Base-by-base conservation (phyloP, 345 rosid species). In the Aquilaria yunnanensis region DNA sequence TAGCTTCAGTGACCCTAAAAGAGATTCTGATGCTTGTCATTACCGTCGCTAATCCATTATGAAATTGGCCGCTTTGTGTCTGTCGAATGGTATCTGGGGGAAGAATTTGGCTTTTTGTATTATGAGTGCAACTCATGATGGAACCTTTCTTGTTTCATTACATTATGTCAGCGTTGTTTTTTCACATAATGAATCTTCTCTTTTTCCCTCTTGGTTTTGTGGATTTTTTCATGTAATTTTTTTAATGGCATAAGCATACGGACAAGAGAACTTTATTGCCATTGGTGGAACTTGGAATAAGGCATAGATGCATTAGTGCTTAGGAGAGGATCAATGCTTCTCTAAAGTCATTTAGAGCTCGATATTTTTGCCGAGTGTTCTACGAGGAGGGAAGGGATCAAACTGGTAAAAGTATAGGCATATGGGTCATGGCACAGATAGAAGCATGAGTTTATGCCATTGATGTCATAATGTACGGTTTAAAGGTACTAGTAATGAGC, bases 11-110 rank as follows among this genome's bases (percentile, higher is more conserved):
- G 52, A 58, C 71, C 55, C 66, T 63, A 56, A 48, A 57, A 49
- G 62, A 67, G 78, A 82, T 86, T 83, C 89, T 75, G 84, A 84
- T 84, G 83, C 83, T 66, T 69, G 45, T 23, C 54, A 64, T 68
- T 81, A 63, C 80, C 70, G 72, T 71, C 41, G 41, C 34, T 12
- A 54, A 49, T 34, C 11, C 37, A 61, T 69, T 70, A 76, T 74
- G 67, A 67, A 68, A 65, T 65, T 3, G 31, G 74, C 72, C 62
- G 23, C 77, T 37, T 70, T 69, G 62, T 73, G 69, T 80, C 83
- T 73, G 62, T 69, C 60, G 70, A 75, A 73, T 78, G 80, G 80
- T 83, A 70, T 81, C 60, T 48, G 69, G 61, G 49, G 63, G 63
- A 41, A 47, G 90, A 85, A 82, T 80, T 76, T 75, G 64, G 67